Percentiles rank a stretch among this genome's conserved stretches.
phyloP scores from a whole-genome alignment of 2,329 filamentous ascomycete species.

The Juglanconis sp. region DNA sequence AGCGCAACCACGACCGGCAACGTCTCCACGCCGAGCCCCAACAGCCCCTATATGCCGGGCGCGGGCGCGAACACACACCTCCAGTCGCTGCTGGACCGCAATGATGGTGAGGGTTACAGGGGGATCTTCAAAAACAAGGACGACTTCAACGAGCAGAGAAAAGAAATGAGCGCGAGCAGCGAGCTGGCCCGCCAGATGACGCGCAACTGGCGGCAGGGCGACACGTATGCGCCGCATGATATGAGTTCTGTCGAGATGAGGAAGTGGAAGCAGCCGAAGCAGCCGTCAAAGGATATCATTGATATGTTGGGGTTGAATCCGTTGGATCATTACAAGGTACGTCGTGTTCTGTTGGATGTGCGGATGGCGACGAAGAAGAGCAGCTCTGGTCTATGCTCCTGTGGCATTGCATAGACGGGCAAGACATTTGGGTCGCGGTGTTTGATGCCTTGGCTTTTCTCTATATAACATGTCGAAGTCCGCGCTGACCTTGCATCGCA shows the following conservation, averaged over 20 bases:
- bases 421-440: too few species aligned
- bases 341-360: slow-evolving; percentile 23
- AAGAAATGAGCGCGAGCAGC: slow-evolving; percentile 38
- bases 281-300: slow-evolving; percentile 66
- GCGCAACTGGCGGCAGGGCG: slow-evolving; percentile 71
- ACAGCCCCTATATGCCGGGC: neutral
- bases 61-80: neutral
- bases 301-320: slow-evolving; percentile 79
- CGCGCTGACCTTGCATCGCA: slow-evolving; percentile 33
- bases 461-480: neutral
- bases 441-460: too few species aligned
- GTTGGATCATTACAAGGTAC: slow-evolving; percentile 80
- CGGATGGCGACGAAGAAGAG: too few species aligned
- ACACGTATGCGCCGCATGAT: slow-evolving; percentile 90
- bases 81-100: neutral
- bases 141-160: slow-evolving; percentile 35
- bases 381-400: too few species aligned
- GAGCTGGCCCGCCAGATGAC: slow-evolving; percentile 63
- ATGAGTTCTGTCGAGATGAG: slow-evolving; percentile 72
- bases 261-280: slow-evolving; percentile 67
- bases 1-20: slow-evolving; percentile 19
- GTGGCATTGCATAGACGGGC: too few species aligned
- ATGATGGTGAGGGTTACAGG: neutral
- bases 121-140: slow-evolving; percentile 24
- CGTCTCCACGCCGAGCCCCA: neutral